These are phyloP conservation scores for Salix dunnii DNA, from an alignment of 345 rosid species.

Conservation along the genomic window DNA sequence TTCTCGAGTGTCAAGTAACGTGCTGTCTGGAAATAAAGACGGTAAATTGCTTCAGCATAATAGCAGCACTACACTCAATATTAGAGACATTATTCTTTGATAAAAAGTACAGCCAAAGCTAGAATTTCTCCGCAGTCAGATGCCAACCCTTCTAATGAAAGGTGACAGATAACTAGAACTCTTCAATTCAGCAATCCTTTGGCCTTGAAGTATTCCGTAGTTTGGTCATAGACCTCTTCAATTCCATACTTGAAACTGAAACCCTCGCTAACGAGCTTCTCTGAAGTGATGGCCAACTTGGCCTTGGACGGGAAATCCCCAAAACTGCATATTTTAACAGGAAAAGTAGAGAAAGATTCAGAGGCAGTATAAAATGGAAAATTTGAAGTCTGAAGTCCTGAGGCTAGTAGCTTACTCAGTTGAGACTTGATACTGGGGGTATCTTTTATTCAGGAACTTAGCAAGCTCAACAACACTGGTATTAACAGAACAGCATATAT, in stretches of 20 bases:
- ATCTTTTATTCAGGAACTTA: slow-evolving; percentile 54
- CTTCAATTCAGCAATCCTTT: slow-evolving; percentile 44
- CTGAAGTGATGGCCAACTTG: slow-evolving; percentile 60
- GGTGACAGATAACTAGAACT: background rate
- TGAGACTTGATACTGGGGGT: slow-evolving; percentile 56
- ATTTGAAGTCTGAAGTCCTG: background rate
- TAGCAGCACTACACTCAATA: background rate
- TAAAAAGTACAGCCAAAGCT: background rate
- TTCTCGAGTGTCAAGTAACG: background rate
- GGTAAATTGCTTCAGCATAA: background rate
- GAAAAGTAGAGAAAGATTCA: background rate
- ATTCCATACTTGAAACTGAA: slow-evolving; percentile 65
- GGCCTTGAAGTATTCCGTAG: slow-evolving; percentile 47
- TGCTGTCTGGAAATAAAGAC: background rate
- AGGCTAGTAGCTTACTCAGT: slow-evolving; percentile 53
- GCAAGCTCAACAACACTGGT: slow-evolving; percentile 66
- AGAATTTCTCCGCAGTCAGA: background rate
- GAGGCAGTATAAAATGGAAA: background rate
- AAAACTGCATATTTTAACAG: slow-evolving; percentile 39
- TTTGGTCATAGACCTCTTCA: slow-evolving; percentile 72
- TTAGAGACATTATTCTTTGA: background rate
- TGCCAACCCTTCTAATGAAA: background rate
- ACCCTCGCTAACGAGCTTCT: slow-evolving; percentile 66
- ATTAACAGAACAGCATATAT: slow-evolving; percentile 61
- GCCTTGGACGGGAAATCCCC: slow-evolving; percentile 58